These are phyloP conservation scores for Boletus hoseneyae DNA, from an alignment of 1,284 basidiomycete species.

Conservation along the genomic window DNA sequence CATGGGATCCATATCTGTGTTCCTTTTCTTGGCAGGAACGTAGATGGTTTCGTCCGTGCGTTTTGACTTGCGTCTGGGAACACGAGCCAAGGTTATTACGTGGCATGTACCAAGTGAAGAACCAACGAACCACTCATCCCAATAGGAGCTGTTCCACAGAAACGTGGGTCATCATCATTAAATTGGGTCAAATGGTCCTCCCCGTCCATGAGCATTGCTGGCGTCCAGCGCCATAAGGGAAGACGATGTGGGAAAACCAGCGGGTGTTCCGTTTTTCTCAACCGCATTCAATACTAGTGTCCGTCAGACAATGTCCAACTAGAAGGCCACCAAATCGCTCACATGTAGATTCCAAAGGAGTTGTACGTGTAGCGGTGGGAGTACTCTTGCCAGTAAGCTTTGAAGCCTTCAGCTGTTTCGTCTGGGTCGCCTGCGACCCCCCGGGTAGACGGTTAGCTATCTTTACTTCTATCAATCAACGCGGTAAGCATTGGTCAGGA, in stretches of 20 bases:
- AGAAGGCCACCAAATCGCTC: not conserved
- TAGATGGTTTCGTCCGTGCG: no score
- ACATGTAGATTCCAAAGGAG: not conserved
- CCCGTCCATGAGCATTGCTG: no score
- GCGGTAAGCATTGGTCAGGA: slow-evolving; percentile 7
- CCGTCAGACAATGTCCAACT: no score
- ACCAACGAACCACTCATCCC: no score
- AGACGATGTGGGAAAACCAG: not conserved
- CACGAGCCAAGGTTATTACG: no score
- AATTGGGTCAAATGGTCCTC: no score
- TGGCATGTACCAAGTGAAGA: no score
- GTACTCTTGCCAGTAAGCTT: not conserved
- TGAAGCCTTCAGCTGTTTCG: slow-evolving; percentile 3
- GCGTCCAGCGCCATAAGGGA: not conserved
- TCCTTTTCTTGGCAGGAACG: no score
- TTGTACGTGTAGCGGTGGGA: not conserved
- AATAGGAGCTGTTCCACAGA: no score
- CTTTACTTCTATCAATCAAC: no score
- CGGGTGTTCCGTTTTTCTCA: not conserved
- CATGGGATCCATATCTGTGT: no score
- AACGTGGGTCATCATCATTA: no score
- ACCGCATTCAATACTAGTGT: not conserved
- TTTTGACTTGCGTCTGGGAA: not conserved
- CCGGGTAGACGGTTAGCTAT: not conserved
- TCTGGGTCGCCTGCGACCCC: not conserved